Evolutionary conservation across 495 filamentous ascomycete species (phyloP), one percentile per base, ranked within the genome.

Genomic region (Aspergillus avenaceus): DNA sequence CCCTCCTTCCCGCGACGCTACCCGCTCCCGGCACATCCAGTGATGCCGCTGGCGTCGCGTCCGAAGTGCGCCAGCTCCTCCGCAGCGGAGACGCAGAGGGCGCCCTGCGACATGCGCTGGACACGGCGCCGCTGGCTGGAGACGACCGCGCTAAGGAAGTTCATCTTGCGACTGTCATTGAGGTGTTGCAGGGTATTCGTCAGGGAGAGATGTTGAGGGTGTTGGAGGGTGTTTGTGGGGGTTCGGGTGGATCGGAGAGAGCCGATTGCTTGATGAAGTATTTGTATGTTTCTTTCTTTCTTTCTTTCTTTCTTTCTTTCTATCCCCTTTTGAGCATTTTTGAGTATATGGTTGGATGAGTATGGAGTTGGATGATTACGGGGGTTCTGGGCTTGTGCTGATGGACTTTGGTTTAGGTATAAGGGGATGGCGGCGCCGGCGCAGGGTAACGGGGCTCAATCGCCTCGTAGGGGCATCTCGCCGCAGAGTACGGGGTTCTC

Each of bases 131-230:
- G 43, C 82, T 86, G 58, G 85, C 83, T 19, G 85, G 84, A 19
- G 82, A 84, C 61, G 84, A 86, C 49, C 68, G 71, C 54, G 88
- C 88, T 23, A 95, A 93, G 86, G 89, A 95, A 53, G 68, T 88
- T 12, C 88, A 93, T 61, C 72, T 92, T 49, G 81, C 85, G 32
- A 87, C 87, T 8, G 85, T 96, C 8, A 83, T 85, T 27, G 91
- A 96, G 67, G 89, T 95, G 31, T 74, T 96, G 51, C 90, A 95
- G 68, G 88, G 86, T 8, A 95, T 95, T 64, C 88, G 90, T 54
- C 87, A 90, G 64, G 83, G 84, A 41, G 91, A 96, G 58, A 95
- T 96, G 89, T 85, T 84, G 25, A 84, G 87, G 2, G 82, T 96
- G 61, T 70, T 96, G 44, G 80, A 82, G 64, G 77, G 84, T 12